A percentile compares a stretch with the other conserved stretches of the same genome.
Conservation (phyloP, 805 yeast species). For the Priceomyces melissophilus region DNA sequence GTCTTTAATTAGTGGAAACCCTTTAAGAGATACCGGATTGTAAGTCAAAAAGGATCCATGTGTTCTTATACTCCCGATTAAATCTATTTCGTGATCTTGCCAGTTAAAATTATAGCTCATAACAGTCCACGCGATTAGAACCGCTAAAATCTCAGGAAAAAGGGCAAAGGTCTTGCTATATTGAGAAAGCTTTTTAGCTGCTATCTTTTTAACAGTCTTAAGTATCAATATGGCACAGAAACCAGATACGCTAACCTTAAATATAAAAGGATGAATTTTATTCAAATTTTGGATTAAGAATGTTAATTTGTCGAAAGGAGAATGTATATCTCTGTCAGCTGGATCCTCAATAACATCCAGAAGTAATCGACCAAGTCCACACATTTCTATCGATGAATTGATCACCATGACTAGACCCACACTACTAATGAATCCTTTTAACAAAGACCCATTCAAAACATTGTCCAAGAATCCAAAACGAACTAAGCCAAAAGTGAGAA, state of each 20-base stretch:
- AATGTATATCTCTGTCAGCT: slow-evolving; percentile 36
- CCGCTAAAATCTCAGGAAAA: slow-evolving; percentile 80
- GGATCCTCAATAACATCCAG: slow-evolving; percentile 35
- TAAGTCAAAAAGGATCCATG: slow-evolving; percentile 42
- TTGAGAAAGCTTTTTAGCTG: slow-evolving; percentile 14
- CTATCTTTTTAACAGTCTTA: slow-evolving; percentile 36
- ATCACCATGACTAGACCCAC: slow-evolving; percentile 44
- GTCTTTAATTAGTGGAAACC: slow-evolving; percentile 49
- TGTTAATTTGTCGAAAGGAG: slow-evolving; percentile 65
- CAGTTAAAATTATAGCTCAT: slow-evolving; percentile 48
- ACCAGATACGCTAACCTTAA: slow-evolving; percentile 54
- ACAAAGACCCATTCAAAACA: slow-evolving; percentile 35
- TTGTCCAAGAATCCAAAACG: slow-evolving; percentile 70
- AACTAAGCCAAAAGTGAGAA: slow-evolving; percentile 72
- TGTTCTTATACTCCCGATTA: slow-evolving; percentile 65
- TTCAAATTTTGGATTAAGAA: slow-evolving; percentile 51
- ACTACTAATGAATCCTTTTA: slow-evolving; percentile 43
- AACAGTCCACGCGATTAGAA: slow-evolving; percentile 60
- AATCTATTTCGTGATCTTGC: slow-evolving; percentile 53
- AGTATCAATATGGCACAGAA: slow-evolving; percentile 46
- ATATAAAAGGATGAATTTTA: slow-evolving; percentile 56
- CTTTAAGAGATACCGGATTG: slow-evolving; percentile 54
- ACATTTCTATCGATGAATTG: slow-evolving; percentile 67
- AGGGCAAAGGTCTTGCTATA: slow-evolving; percentile 45
- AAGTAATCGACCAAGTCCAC: slow-evolving; percentile 57